phyloP scores from a whole-genome alignment of 129 eudicot species.

The Chrysanthemum lavandulifolium region DNA sequence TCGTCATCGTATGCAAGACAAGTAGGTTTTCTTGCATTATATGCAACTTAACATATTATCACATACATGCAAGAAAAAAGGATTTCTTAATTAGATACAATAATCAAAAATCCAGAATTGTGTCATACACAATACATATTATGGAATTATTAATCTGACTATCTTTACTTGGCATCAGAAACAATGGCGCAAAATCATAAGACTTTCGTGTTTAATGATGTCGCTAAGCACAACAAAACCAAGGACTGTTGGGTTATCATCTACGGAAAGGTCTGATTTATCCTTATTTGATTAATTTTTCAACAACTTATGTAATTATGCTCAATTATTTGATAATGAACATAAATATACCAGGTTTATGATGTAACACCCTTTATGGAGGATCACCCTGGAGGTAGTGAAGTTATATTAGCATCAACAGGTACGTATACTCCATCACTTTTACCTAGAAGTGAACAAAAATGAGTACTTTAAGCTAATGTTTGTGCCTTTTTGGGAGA shows the following conservation, averaged over 20 bases:
- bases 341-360: slow-evolving; percentile 56
- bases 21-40: too few relatives aligned
- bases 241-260: slow-evolving; percentile 84
- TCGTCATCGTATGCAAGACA: too few relatives aligned
- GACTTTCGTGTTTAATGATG: slow-evolving; percentile 57
- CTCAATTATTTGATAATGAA: neutral
- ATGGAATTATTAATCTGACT: slow-evolving; percentile 2
- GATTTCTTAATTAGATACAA: too few relatives aligned
- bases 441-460: too few relatives aligned
- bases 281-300: neutral
- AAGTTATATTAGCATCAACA: slow-evolving; percentile 72
- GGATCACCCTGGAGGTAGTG: slow-evolving; percentile 95
- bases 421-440: slow-evolving; percentile 45
- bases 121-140: too few relatives aligned
- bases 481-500: too few relatives aligned
- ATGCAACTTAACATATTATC: too few relatives aligned
- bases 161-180: slow-evolving; percentile 14
- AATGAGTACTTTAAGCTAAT: too few relatives aligned
- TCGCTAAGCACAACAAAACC: slow-evolving; percentile 64
- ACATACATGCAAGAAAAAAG: too few relatives aligned
- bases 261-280: slow-evolving; percentile 68
- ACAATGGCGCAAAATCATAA: slow-evolving; percentile 69
- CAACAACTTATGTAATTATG: too few relatives aligned
- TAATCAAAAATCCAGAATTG: too few relatives aligned
- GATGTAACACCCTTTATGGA: slow-evolving; percentile 80